Base-by-base conservation (phyloP, 169 alveolate genomes). In the Babesia caballi region DNA sequence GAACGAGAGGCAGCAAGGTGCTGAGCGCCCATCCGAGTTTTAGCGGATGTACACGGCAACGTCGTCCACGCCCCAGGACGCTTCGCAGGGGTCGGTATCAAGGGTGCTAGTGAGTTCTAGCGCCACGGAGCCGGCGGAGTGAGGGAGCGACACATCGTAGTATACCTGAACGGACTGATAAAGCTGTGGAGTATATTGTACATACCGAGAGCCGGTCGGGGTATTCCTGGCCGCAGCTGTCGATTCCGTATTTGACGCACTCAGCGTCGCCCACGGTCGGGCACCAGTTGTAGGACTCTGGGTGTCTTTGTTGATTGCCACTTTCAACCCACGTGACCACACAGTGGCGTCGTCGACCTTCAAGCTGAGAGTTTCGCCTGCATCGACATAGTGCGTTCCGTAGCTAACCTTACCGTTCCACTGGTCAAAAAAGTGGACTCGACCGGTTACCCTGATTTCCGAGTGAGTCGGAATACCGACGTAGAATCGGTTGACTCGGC, bases 61-160 rank as follows among this genome's bases (percentile, higher is more conserved):
- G 56, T 91, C 94, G 56, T 87, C 94, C 17, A 91, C 56, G 32
- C 94, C 95, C 95, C 95, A 91, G 11, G 94, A 88, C 19, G 87
- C 91, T 49, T 77, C 81, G 58, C 95, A 91, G 35, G 88, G 78
- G 17, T 69, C 66, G 42, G 50, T 68, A 41, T 83, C 74, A 51
- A 87, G 44, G 49, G 83, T 83, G 41, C 85, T 77, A 42, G 60
- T 80, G 32, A 87, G 51, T 53, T 77, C 75, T 60, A 87, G 57
- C 19, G 52, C 74, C 53, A 83, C 28, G 21, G 76, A 27, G 32
- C 50, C 68, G 6, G 23, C 38, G 15, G 33, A n/a, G 50, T 80
- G 82, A 3, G 38, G 65, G 60, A 51, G 23, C 9, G 83, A 59
- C 32, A 80, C 77, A 65, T 80, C 77, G 67, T 35, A 59, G 25